phyloP scores from a whole-genome alignment of 2,329 filamentous ascomycete species.

The Aspergillus eucalypticola region DNA sequence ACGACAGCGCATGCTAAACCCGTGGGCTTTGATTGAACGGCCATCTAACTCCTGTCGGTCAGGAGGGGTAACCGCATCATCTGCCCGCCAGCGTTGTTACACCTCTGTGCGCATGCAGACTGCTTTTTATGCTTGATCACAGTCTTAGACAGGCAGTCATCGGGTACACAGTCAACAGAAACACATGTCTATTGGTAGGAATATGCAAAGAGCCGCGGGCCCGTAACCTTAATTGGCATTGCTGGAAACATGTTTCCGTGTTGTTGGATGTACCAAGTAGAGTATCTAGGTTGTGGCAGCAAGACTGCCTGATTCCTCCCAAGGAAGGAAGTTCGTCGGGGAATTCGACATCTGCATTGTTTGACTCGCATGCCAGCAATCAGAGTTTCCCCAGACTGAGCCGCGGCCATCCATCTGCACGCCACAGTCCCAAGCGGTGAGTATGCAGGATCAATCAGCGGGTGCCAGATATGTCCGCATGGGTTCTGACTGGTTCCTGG shows the following conservation, averaged over 20 bases:
- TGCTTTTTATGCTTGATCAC: not conserved
- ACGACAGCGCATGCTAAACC: not conserved
- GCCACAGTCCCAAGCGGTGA: not conserved
- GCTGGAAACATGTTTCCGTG: not conserved
- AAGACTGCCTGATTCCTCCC: not conserved
- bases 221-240: not conserved
- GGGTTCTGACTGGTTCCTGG: not conserved
- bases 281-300: slow-evolving; percentile 3
- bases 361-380: not conserved
- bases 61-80: not conserved
- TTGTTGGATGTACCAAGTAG: not conserved
- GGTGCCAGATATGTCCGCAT: not conserved
- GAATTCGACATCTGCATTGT: not conserved
- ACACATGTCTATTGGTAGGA: slow-evolving; percentile 4
- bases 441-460: not conserved
- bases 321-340: not conserved
- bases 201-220: not conserved
- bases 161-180: not conserved
- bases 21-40: not conserved
- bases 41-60: not conserved
- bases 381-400: slow-evolving; percentile 1
- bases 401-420: not conserved
- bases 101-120: not conserved
- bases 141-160: not conserved
- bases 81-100: not conserved